phyloP scores from a whole-genome alignment of 768 basidiomycete species.

The Lentinula edodes region DNA sequence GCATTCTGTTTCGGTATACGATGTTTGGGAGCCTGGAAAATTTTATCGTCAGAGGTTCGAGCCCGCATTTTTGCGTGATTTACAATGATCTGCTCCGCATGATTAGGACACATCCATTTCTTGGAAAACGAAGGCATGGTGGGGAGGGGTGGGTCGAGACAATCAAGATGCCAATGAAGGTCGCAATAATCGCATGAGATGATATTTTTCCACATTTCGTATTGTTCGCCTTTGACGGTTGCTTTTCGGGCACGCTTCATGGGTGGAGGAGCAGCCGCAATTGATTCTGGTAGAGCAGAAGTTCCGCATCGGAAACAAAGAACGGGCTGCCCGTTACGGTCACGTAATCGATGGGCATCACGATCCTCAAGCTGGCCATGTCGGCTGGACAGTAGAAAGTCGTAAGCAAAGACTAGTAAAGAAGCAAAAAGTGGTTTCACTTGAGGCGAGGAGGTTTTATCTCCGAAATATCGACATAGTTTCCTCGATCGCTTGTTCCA shows the following conservation, averaged over 20 bases:
- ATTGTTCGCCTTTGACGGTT: constrained; percentile 33
- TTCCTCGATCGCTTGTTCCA: constrained; percentile 68
- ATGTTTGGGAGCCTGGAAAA: constrained; percentile 63
- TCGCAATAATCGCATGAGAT: constrained; percentile 94
- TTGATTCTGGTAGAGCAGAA: constrained; percentile 60
- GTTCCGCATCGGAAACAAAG: constrained; percentile 88
- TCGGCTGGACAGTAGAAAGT: constrained; percentile 41
- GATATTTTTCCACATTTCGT: constrained; percentile 67
- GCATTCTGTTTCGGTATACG: constrained; percentile 72
- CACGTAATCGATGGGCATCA: constrained; percentile 81
- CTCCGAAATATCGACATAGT: constrained; percentile 78
- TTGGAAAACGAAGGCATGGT: constrained; percentile 80
- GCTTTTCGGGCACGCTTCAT: constrained; percentile 51
- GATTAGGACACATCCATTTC: constrained; percentile 99
- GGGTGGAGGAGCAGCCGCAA: constrained; percentile 48
- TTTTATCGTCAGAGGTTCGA: not conserved
- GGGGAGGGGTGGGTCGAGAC: constrained; percentile 84
- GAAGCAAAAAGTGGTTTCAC: constrained; percentile 32
- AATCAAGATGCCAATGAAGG: constrained; percentile 96
- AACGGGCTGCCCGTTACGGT: constrained; percentile 77
- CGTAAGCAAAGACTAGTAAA: constrained; percentile 6
- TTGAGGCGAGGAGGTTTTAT: constrained; percentile 75
- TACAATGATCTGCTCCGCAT: constrained; percentile 82
- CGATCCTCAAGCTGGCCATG: constrained; percentile 88
- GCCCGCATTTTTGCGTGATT: constrained; percentile 23